Conservation (phyloP, 208 protist species). For the Trichomonas tenax region DNA sequence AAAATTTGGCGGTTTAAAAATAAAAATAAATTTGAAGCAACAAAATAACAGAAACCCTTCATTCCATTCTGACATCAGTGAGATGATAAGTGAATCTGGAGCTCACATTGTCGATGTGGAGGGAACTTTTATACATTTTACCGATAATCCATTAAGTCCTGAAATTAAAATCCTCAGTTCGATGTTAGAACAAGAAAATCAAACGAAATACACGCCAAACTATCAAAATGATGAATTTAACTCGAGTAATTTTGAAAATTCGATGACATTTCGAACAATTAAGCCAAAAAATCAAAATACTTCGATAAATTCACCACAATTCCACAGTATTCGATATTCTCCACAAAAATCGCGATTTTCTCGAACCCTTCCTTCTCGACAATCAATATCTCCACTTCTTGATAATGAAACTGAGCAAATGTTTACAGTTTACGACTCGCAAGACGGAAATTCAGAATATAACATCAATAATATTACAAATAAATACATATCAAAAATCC, state of each 20-base stretch:
- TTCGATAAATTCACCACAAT: not conserved
- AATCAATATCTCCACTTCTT: not conserved
- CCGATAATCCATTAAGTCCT: not conserved
- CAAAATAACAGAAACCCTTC: not conserved
- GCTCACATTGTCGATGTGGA: not conserved
- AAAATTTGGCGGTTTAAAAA: not conserved
- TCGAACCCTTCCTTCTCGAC: not conserved
- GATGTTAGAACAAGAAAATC: not conserved
- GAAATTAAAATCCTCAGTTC: not conserved
- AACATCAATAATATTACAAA: not conserved
- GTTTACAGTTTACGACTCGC: not conserved
- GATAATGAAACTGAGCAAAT: not conserved
- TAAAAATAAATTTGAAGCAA: not conserved
- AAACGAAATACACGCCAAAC: not conserved
- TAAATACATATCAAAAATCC: not conserved
- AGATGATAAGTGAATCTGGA: not conserved
- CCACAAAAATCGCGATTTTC: not conserved
- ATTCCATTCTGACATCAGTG: not conserved
- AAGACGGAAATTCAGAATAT: not conserved
- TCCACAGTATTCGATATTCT: not conserved
- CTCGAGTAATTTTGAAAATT: not conserved
- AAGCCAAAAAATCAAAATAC: not conserved
- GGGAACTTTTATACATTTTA: not conserved
- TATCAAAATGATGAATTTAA: not conserved
- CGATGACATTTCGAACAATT: not conserved